Evolutionary conservation across 2,329 filamentous ascomycete genomes (phyloP), one percentile per base, ranked within the genome.

Genomic region (Penicillium sp.): DNA sequence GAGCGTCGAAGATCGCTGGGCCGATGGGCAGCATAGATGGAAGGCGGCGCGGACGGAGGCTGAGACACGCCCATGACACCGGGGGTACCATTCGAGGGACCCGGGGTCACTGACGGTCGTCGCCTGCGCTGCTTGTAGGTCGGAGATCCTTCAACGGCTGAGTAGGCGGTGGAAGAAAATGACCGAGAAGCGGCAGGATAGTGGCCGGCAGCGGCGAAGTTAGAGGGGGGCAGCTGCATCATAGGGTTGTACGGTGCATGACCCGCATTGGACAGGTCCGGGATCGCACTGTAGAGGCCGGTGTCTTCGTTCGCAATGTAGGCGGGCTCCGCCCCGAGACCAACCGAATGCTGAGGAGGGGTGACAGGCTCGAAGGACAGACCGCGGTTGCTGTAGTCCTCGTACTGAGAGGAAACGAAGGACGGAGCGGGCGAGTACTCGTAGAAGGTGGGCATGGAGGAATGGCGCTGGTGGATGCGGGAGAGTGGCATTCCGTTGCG

Each of bases 231-330:
- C 41, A 96, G 80, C 70, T 95, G 90, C 76, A 96, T 91, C 82
- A 97, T 88, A 48, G 89, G 87, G 69, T 92, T 90, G 68, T 95
- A 85, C 13, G 83, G 84, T 60, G 86, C 35, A 20, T 20, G 16
- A 6, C 35, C 84, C 59, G 90, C 86, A 52, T 86, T 81, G n/a
- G 69, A 67, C 67, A 95, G 86, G 66, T 97, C 92, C 10, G 92
- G 91, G 63, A 97, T 95, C 40, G 90, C 92, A 47, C 91, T 92
- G 81, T 96, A 97, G 43, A 97, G 81, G 53, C 92, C 92, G 41
- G 92, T 96, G 73, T 97, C 94, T 76, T 99, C 94, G 70, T 96
- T 96, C 56, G 92, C 90, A 71, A 99, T 96, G 77, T 97, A 99
- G 9, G 94, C 90, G 9, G 94, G 91, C 78, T 99, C 94, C 36